phyloP scores from a whole-genome alignment of 805 yeast genomes.

The Tetrapisispora namnaoensis region DNA sequence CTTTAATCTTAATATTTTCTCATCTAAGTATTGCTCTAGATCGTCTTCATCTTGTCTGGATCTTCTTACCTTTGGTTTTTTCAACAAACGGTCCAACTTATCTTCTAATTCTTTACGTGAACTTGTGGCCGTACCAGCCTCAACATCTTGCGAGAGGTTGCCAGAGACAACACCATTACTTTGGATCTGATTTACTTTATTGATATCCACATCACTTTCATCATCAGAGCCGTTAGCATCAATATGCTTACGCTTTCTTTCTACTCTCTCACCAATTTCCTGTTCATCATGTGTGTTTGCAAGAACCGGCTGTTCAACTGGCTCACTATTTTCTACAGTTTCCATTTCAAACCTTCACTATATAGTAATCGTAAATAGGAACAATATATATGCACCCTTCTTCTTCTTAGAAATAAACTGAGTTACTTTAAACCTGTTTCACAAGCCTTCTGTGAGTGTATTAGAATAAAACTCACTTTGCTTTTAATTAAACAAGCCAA shows the following conservation, averaged over 20 bases:
- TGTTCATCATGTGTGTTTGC: background rate
- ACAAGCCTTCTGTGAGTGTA: too few species aligned
- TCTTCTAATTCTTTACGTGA: constrained; percentile 74
- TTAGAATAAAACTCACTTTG: too few species aligned
- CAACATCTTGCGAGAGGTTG: constrained; percentile 22
- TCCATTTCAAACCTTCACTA: background rate
- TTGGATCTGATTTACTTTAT: constrained; percentile 3
- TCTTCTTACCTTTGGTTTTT: constrained; percentile 51
- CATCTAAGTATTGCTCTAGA: constrained; percentile 91
- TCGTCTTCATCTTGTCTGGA: constrained; percentile 81
- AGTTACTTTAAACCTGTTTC: too few species aligned
- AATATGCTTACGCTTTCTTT: constrained; percentile 24
- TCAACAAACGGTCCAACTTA: constrained; percentile 66
- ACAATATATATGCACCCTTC: too few species aligned
- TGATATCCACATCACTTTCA: constrained; percentile 12
- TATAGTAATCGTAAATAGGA: background rate
- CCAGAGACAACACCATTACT: constrained; percentile 20
- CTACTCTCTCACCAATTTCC: background rate
- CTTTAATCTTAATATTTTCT: constrained; percentile 67
- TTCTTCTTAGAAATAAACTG: background rate
- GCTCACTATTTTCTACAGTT: background rate
- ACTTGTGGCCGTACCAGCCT: constrained; percentile 9
- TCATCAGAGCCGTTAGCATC: constrained; percentile 16
- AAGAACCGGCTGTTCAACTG: constrained; percentile 1
- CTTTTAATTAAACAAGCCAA: too few species aligned